These are phyloP conservation scores for Hippophae tibetana DNA, from an alignment of 306 rosid species.

Conservation along the genomic window DNA sequence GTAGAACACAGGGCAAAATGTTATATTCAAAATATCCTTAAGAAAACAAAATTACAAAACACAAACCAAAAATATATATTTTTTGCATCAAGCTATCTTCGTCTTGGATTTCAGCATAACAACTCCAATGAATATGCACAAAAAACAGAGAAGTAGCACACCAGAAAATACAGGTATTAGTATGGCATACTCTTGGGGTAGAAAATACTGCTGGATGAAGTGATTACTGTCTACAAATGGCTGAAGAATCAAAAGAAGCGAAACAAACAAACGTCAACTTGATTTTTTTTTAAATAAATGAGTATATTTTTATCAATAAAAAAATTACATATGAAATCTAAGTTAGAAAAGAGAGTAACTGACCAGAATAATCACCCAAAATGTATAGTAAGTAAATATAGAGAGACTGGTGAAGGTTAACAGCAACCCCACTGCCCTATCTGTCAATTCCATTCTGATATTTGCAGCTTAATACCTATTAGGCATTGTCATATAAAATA, in stretches of 20 bases:
- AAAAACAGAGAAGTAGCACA: constrained; percentile 63
- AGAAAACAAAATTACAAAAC: background rate
- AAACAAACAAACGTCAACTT: constrained; percentile 4
- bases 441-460: constrained; percentile 66
- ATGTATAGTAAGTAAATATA: constrained; percentile 77
- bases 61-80: background rate
- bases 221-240: constrained; percentile 92
- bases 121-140: constrained; percentile 58
- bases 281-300: background rate
- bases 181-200: constrained; percentile 85
- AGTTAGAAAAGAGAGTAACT: constrained; percentile 16
- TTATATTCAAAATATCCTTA: too few species aligned
- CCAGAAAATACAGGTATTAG: constrained; percentile 70
- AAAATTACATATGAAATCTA: background rate
- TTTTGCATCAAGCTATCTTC: constrained; percentile 51
- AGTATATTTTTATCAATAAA: constrained; percentile 2
- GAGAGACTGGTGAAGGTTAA: constrained; percentile 64
- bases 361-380: constrained; percentile 93
- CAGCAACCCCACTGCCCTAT: constrained; percentile 74
- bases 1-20: too few species aligned
- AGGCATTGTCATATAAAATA: too few species aligned
- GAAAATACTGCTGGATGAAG: constrained; percentile 73
- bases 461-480: background rate
- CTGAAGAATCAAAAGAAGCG: constrained; percentile 40
- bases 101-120: constrained; percentile 93